These are phyloP conservation scores for Ascochyta viciae-villosae DNA, from an alignment of 2,329 filamentous ascomycete species.

Conservation along the genomic window DNA sequence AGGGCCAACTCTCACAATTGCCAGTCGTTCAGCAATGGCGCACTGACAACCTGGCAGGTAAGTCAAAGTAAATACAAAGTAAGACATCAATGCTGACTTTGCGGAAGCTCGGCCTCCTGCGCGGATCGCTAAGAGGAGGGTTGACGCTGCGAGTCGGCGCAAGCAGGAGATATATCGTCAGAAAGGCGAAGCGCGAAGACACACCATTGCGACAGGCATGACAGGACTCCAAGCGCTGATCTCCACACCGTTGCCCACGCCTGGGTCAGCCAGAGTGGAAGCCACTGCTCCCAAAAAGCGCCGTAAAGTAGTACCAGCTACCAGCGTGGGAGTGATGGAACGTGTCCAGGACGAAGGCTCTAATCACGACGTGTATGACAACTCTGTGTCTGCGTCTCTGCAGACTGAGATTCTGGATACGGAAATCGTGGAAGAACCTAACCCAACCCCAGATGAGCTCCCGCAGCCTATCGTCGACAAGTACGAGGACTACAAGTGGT, in stretches of 20 bases:
- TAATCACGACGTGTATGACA: not conserved
- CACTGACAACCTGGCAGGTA: constrained; percentile 8
- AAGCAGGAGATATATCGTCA: constrained; percentile 9
- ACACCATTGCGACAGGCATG: not conserved
- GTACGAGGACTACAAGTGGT: constrained; percentile 35
- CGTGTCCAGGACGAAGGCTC: no score
- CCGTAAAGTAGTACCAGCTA: not conserved
- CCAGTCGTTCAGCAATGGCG: constrained; percentile 27
- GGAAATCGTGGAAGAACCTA: not conserved
- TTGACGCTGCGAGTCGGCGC: not conserved
- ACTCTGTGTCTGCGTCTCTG: no score
- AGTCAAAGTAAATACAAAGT: not conserved
- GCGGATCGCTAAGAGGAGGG: not conserved
- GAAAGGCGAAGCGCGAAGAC: constrained; percentile 10
- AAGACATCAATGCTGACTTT: not conserved
- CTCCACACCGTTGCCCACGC: not conserved
- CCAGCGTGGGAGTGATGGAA: not conserved
- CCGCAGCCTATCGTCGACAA: constrained; percentile 24
- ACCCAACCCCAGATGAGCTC: constrained; percentile 3
- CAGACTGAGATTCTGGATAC: not conserved
- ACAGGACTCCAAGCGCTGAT: not conserved
- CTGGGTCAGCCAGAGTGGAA: not conserved
- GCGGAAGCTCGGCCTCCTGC: not conserved
- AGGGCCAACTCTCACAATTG: not conserved
- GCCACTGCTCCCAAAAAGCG: not conserved